phyloP scores from a whole-genome alignment of 768 basidiomycete genomes.

The Sistotremastrum suecicum region DNA sequence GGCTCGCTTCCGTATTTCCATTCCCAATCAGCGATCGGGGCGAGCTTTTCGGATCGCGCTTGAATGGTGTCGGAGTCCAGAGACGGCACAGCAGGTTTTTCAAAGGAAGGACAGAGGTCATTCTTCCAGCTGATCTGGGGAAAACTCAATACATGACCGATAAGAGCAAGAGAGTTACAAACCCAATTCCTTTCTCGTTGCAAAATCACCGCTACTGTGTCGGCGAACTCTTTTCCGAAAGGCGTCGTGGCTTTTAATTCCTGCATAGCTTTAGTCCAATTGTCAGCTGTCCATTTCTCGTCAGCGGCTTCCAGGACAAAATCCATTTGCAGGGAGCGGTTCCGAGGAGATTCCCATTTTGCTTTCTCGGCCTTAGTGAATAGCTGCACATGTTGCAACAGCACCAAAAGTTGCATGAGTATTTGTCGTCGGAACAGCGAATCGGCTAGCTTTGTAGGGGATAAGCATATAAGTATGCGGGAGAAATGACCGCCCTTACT shows the following conservation, averaged over 20 bases:
- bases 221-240: conserved; percentile 61
- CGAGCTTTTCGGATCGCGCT: conserved; percentile 37
- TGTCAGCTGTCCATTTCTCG: conserved; percentile 66
- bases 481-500: conserved; percentile 26
- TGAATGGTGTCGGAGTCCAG: conserved; percentile 49
- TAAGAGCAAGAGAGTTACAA: neutral
- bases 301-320: conserved; percentile 58
- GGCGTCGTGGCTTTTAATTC: conserved; percentile 64
- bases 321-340: conserved; percentile 73
- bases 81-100: conserved; percentile 36
- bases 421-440: conserved; percentile 89
- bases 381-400: conserved; percentile 60
- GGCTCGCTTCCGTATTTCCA: conserved; percentile 54
- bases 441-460: conserved; percentile 55
- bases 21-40: conserved; percentile 46
- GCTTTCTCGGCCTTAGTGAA: conserved; percentile 59
- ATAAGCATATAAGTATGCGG: neutral
- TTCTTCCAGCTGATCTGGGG: conserved; percentile 67
- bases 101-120: conserved; percentile 65
- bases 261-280: conserved; percentile 35
- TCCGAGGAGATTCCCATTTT: conserved; percentile 45
- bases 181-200: conserved; percentile 82
- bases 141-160: neutral
- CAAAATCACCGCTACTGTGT: conserved; percentile 56
- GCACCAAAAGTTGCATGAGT: conserved; percentile 68